Evolutionary conservation across 225 moss, liverwort and hornwort species (phyloP), one percentile per base, ranked within the genome.

Genomic region (Pseudisothecium myosuroides): DNA sequence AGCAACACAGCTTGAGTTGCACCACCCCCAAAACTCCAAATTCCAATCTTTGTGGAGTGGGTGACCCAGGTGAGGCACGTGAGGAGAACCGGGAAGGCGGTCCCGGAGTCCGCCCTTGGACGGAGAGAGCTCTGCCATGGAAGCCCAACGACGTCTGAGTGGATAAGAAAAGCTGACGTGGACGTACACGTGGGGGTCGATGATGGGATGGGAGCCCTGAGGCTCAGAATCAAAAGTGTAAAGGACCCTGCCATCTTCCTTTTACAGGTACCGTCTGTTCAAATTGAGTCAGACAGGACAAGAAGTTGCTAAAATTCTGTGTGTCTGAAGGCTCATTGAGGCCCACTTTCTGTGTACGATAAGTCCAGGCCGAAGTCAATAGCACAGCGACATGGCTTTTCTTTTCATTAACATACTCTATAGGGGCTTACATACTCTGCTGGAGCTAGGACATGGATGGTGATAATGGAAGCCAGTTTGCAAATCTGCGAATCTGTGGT

Each of bases 121-220:
- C 20, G 83, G 55, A n/a, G 18, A 21, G 60, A 85, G 50, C 79
- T 85, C 80, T 47, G 80, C 89, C 61, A 8, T 36, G 85, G 27
- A 89, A 89, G 32, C 45, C 36, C 50, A 36, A 22, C 28, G 58
- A 80, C 80, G 43, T 15, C 43, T 83, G 85, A 82, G 50, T 67
- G 81, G 92, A 92, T 92, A 92, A 92, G 92, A 23, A 41, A 58
- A 24, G 66, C 39, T 82, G 89, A 88, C 69, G 81, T 92, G 92
- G 84, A 82, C 32, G 80, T 29, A 23, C 83, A 88, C 92, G 88
- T 90, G 90, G 88, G 22, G 36, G 50, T 14, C 5, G 21, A 5
- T 29, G 12, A 45, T 67, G 49, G 74, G 82, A n/a, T 82, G 32
- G 64, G 29, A 71, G 10, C 71, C 83, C 9, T 82, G 90, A 82